These are phyloP conservation scores for Mycena indigotica DNA, from an alignment of 768 basidiomycete genomes.

Conservation along the genomic window DNA sequence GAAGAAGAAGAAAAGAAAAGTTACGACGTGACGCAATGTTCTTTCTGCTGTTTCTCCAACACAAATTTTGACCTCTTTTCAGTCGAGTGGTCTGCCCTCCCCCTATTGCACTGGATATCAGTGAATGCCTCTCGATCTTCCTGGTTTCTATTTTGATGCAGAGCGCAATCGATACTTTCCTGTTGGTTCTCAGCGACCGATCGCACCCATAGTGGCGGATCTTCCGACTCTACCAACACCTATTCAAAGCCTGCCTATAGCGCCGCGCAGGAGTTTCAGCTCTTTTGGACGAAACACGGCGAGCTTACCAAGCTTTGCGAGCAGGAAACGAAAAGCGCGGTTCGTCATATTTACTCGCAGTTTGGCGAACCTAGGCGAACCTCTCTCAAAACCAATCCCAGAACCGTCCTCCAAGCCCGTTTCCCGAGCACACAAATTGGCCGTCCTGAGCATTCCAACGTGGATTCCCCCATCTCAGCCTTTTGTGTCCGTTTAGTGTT, in stretches of 20 bases:
- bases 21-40: no score
- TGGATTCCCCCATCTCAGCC: not conserved
- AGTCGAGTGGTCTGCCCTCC: no score
- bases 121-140: conserved; percentile 7
- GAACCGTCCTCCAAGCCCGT: not conserved
- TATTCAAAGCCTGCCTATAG: no score
- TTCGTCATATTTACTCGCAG: no score
- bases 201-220: not conserved
- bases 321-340: no score
- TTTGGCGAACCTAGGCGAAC: no score
- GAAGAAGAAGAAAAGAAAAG: no score
- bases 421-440: conserved; percentile 3
- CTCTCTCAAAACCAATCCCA: no score
- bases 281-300: not conserved
- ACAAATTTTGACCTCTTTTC: no score
- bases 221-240: not conserved
- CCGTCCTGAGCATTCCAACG: not conserved
- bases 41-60: no score
- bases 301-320: not conserved
- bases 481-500: conserved; percentile 5
- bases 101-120: no score
- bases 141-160: conserved; percentile 18
- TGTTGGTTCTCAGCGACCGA: not conserved
- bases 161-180: conserved; percentile 21
- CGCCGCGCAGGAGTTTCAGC: no score